phyloP scores from a whole-genome alignment of 208 protist species.

The Leishmania arabica region DNA sequence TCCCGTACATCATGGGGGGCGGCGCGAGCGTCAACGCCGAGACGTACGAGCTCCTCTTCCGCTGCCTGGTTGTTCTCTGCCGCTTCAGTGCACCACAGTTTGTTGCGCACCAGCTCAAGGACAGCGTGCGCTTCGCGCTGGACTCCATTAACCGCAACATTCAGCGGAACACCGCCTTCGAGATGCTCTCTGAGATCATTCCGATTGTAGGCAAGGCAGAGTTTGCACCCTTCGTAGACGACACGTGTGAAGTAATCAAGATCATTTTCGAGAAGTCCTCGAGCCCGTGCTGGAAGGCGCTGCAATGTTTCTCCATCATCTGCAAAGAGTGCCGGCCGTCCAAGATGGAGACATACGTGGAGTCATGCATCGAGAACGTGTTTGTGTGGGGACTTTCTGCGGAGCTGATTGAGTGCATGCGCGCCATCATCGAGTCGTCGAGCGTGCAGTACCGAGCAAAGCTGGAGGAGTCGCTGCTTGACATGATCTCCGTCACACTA shows the following conservation, averaged over 20 bases:
- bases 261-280: conserved; percentile 54
- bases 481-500: conserved; percentile 90
- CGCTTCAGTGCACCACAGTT: conserved; percentile 75
- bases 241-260: conserved; percentile 55
- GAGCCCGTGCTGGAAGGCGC: conserved; percentile 76
- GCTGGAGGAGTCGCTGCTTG: conserved; percentile 80
- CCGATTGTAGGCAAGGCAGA: conserved; percentile 59
- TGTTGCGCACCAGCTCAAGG: conserved; percentile 72
- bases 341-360: conserved; percentile 75
- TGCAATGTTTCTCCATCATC: conserved; percentile 73
- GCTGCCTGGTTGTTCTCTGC: conserved; percentile 75
- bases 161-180: conserved; percentile 61
- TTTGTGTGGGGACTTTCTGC: conserved; percentile 86
- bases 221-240: conserved; percentile 68
- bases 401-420: conserved; percentile 83
- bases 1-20: conserved; percentile 65
- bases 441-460: conserved; percentile 58
- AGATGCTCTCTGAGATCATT: conserved; percentile 83
- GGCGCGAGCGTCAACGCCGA: conserved; percentile 37
- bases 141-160: conserved; percentile 57
- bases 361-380: conserved; percentile 75
- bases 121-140: conserved; percentile 73
- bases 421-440: conserved; percentile 72
- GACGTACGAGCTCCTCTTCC: conserved; percentile 54
- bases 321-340: conserved; percentile 54